Base-by-base conservation (phyloP, 2,329 filamentous ascomycete species). In the Helminthosporium solani region DNA sequence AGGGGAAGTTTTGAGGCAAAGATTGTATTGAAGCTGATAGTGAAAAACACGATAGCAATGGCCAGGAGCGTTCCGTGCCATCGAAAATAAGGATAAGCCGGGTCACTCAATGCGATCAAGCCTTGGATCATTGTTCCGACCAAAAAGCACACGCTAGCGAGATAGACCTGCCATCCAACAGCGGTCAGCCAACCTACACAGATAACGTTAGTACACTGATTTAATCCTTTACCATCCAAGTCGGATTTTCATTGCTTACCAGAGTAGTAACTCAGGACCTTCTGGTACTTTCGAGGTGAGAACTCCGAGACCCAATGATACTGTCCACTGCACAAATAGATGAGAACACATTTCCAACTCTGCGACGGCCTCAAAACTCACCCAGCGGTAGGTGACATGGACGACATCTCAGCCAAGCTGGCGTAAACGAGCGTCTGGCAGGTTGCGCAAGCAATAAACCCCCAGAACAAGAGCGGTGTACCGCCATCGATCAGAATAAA, bases 51-150 rank as follows among this genome's bases (percentile, higher is more conserved):
- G 30, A 75, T 54, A 1, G 72, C 74, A 52, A 72, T 75, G 44
- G 72, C 70, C 3, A 79, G 58, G 1, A 79, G 61, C 0, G 75
- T 79, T 1, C 68, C 54, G n/a, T 81, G 75, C 75, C 74, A 78
- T 33, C 60, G 58, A 8, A 70, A 53, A 0, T 64, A 61, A 0
- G 52, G 50, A 44, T 77, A 78, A 2, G 59, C 50, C 0, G 67
- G 64, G 23, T 72, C 68, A 43, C 71, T 74, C 19, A 78, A 53
- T 2, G 57, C 54, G 28, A 58, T 50, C 1, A 66, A 49, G 2
- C 51, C 60, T 70, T 60, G 73, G 15, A 76, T 72, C 23, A 74
- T 57, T 0, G 70, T 74, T 2, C 72, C 73, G 0, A 68, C 67
- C 2, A 75, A 57, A 47, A 73, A 75, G 0, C 66, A 67, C 2